A percentile compares a stretch with the other conserved stretches of the same genome.
These are phyloP conservation scores for Blastobotrys chiropterorum DNA, from an alignment of 805 yeast genomes.

Conservation along the genomic window DNA sequence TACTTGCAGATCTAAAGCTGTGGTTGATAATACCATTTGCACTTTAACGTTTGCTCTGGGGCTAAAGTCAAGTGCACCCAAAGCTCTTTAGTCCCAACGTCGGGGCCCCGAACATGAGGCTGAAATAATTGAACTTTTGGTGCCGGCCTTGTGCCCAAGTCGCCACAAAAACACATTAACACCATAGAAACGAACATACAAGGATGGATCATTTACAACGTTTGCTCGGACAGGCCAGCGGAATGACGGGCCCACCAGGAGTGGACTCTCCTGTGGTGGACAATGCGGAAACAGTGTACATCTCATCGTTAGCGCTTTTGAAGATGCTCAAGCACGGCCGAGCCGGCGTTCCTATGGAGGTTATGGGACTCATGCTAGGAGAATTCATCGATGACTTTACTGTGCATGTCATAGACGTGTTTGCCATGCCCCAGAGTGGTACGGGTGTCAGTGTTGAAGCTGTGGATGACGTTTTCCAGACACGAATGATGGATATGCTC, in stretches of 20 bases:
- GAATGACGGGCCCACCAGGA: conserved; percentile 22
- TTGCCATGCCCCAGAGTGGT: conserved; percentile 96
- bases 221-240: conserved; percentile 30
- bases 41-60: too few species aligned
- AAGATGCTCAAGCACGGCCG: conserved; percentile 98
- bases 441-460: conserved; percentile 99
- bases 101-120: too few species aligned
- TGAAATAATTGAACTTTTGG: too few species aligned
- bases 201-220: conserved; percentile 30
- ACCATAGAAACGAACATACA: background rate
- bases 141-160: too few species aligned
- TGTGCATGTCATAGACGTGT: conserved; percentile 93
- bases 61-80: too few species aligned
- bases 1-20: too few species aligned
- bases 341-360: conserved; percentile 67
- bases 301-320: conserved; percentile 87
- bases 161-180: background rate
- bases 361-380: conserved; percentile 98
- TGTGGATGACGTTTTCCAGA: conserved; percentile 97
- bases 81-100: too few species aligned
- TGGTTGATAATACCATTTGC: too few species aligned
- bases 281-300: conserved; percentile 93
- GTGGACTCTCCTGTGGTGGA: conserved; percentile 80
- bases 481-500: conserved; percentile 99
- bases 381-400: conserved; percentile 97